Conservation (phyloP, 1,139 yeast species). For the Yamadazyma songkhlaensis region DNA sequence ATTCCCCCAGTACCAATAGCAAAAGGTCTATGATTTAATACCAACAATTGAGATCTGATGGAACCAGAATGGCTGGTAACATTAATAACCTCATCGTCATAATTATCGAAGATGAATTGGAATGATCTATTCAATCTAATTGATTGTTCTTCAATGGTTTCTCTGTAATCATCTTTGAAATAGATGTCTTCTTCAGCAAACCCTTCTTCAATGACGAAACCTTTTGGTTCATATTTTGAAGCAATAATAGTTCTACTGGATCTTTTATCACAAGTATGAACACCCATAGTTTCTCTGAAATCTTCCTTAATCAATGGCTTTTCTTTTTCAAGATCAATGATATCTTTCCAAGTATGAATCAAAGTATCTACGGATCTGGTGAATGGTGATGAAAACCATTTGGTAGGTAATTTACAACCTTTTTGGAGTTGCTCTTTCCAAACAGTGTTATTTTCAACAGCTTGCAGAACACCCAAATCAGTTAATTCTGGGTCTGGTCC, state of each 20-base stretch:
- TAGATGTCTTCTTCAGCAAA: slow-evolving; percentile 41
- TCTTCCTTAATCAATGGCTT: slow-evolving; percentile 39
- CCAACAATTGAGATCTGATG: slow-evolving; percentile 53
- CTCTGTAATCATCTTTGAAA: slow-evolving; percentile 37
- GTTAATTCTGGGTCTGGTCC: slow-evolving; percentile 49
- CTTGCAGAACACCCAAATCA: slow-evolving; percentile 38
- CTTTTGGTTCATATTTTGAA: slow-evolving; percentile 27
- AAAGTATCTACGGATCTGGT: slow-evolving; percentile 38
- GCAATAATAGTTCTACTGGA: slow-evolving; percentile 31
- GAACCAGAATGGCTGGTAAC: slow-evolving; percentile 67
- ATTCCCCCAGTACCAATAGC: slow-evolving; percentile 65
- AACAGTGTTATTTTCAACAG: slow-evolving; percentile 25
- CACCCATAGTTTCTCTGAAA: slow-evolving; percentile 43
- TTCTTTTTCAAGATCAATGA: slow-evolving; percentile 23
- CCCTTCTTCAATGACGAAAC: slow-evolving; percentile 36
- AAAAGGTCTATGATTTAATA: slow-evolving; percentile 53
- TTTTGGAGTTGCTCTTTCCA: slow-evolving; percentile 22
- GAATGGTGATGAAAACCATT: slow-evolving; percentile 36
- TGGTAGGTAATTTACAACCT: slow-evolving; percentile 25
- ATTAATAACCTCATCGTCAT: slow-evolving; percentile 37
- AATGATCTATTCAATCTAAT: slow-evolving; percentile 34
- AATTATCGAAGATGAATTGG: slow-evolving; percentile 30
- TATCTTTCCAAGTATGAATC: slow-evolving; percentile 29
- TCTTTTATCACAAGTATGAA: slow-evolving; percentile 44
- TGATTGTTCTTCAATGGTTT: slow-evolving; percentile 40